A percentile compares a stretch with the other conserved stretches of the same genome.
These are phyloP conservation scores for Daldinia concentrica DNA, from an alignment of 495 filamentous ascomycete genomes.

Conservation along the genomic window DNA sequence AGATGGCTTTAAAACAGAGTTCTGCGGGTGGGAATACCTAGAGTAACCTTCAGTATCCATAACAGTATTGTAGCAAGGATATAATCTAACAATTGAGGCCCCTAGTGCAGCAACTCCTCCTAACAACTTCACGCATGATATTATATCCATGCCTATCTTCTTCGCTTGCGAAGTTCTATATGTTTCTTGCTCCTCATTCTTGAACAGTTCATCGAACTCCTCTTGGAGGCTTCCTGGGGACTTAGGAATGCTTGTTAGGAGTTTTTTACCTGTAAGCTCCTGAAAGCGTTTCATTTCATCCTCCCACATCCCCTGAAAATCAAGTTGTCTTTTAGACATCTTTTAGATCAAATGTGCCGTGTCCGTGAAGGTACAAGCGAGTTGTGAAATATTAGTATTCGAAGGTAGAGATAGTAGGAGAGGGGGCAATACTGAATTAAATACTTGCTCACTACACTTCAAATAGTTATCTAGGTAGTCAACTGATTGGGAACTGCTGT, in stretches of 20 bases:
- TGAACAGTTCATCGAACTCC: background rate
- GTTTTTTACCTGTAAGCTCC: background rate
- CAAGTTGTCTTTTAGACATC: background rate
- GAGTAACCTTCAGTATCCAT: background rate
- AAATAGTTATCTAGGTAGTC: background rate
- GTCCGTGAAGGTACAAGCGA: background rate
- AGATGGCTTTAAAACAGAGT: slow-evolving; percentile 45
- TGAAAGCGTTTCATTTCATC: background rate
- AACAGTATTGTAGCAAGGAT: background rate
- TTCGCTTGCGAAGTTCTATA: background rate
- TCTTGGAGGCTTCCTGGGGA: background rate
- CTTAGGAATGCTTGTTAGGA: background rate
- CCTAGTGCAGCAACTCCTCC: slow-evolving; percentile 40
- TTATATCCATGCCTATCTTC: slow-evolving; percentile 24
- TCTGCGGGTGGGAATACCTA: slow-evolving; percentile 31
- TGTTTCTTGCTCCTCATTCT: background rate
- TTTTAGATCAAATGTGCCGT: background rate
- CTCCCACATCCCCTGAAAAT: background rate
- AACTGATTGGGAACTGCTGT: background rate
- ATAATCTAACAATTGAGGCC: slow-evolving; percentile 30
- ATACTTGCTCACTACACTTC: too few relatives aligned
- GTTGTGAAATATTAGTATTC: background rate
- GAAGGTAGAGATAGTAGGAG: background rate
- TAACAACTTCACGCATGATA: slow-evolving; percentile 40
- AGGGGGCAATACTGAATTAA: background rate